These are phyloP conservation scores for Yamadazyma triangularis DNA, from an alignment of 1,139 yeast genomes.

Conservation along the genomic window DNA sequence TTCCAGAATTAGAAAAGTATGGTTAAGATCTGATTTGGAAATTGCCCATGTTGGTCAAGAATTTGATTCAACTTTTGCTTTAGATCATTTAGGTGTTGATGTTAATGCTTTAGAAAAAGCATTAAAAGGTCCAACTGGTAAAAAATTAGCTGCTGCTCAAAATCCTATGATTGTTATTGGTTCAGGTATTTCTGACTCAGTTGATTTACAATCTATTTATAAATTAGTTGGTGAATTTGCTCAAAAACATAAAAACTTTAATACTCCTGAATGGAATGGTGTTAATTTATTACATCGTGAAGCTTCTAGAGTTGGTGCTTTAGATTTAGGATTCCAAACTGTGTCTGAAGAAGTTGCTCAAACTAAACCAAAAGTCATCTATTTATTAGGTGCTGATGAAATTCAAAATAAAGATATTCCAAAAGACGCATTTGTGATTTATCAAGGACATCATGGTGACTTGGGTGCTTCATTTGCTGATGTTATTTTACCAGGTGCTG, in stretches of 20 bases:
- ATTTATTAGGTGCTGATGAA: conserved; percentile 85
- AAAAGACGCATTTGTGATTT: conserved; percentile 80
- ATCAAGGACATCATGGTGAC: conserved; percentile 94
- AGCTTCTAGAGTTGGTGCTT: conserved; percentile 83
- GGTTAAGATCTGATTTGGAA: conserved; percentile 67
- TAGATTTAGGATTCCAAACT: conserved; percentile 75
- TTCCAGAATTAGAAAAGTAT: conserved; percentile 78
- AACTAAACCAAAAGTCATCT: conserved; percentile 68
- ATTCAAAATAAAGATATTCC: conserved; percentile 67
- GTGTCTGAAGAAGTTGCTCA: conserved; percentile 44
- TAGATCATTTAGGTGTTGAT: conserved; percentile 60
- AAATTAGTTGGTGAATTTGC: conserved; percentile 63
- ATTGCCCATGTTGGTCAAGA: conserved; percentile 71
- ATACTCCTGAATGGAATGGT: conserved; percentile 78
- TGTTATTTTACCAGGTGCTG: conserved; percentile 82
- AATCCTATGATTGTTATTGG: conserved; percentile 81
- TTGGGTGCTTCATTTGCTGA: conserved; percentile 86
- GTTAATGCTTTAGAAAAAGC: conserved; percentile 58
- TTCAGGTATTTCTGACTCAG: conserved; percentile 69
- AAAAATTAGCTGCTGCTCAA: conserved; percentile 62
- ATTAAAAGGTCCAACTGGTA: conserved; percentile 64
- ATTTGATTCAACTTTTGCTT: conserved; percentile 73
- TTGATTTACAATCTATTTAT: conserved; percentile 62
- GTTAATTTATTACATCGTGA: conserved; percentile 78
- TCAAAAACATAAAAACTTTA: conserved; percentile 53